Evolutionary conservation across 257 asterid genomes (phyloP).

Genomic region (Solanum appendiculatum): DNA sequence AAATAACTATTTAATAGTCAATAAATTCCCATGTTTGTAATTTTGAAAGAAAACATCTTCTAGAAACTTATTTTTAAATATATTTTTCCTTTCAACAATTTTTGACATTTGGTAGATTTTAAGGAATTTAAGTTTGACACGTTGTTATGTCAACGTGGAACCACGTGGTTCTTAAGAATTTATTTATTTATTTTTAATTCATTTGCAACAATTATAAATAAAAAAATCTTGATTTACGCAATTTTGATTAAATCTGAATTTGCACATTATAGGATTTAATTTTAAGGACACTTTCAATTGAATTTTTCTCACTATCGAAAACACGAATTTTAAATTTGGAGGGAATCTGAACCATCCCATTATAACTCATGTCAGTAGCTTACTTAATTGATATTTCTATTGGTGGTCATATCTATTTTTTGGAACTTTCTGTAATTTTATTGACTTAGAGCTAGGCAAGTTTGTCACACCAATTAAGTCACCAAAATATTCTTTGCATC

Average conservation of each 20-base stretch:
- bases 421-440: background rate
- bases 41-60: background rate
- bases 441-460: background rate
- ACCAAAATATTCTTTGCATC: background rate
- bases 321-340: background rate
- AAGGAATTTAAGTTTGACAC: background rate
- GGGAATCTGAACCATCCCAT: background rate
- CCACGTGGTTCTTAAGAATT: background rate
- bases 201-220: background rate
- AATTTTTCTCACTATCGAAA: background rate
- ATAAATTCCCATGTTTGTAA: background rate
- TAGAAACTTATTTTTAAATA: background rate
- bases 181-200: background rate
- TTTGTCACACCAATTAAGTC: background rate
- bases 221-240: background rate
- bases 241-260: background rate
- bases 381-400: background rate
- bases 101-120: background rate
- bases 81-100: background rate
- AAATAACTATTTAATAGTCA: background rate
- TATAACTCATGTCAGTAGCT: rapidly evolving
- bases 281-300: background rate
- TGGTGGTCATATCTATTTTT: background rate
- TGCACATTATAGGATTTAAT: background rate
- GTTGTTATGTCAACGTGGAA: background rate